These are phyloP conservation scores for Eutypa lata DNA, from an alignment of 2,329 filamentous ascomycete genomes.

Conservation along the genomic window DNA sequence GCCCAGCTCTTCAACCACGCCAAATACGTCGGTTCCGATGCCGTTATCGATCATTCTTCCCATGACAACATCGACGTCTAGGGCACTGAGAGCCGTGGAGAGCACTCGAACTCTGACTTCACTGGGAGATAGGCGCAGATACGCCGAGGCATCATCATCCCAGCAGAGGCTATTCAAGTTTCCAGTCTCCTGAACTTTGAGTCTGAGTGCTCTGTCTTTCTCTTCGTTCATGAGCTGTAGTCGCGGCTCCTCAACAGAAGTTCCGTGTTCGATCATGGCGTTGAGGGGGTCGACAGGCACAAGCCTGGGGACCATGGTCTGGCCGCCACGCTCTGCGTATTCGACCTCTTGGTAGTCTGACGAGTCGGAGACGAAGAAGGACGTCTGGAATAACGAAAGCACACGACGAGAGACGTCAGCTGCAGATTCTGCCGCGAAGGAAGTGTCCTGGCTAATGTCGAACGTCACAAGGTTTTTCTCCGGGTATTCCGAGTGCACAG, in stretches of 20 bases:
- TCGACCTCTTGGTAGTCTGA: constrained; percentile 35
- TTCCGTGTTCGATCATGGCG: constrained; percentile 37
- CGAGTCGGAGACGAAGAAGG: constrained; percentile 7
- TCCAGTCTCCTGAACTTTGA: constrained; percentile 10
- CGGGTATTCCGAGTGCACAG: constrained; percentile 47
- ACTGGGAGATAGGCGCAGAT: constrained; percentile 23
- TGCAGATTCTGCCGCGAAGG: constrained; percentile 12
- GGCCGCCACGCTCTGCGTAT: constrained; percentile 36
- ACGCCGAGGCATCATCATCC: constrained; percentile 10
- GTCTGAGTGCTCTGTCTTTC: constrained; percentile 10
- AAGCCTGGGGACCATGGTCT: constrained; percentile 44
- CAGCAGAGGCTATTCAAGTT: constrained; percentile 13
- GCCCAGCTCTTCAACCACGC: constrained; percentile 34
- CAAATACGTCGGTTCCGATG: constrained; percentile 40
- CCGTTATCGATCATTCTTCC: constrained; percentile 28
- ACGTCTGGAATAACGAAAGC: constrained; percentile 18
- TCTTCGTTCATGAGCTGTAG: constrained; percentile 7
- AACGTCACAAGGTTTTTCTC: constrained; percentile 40
- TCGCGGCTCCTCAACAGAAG: constrained; percentile 4
- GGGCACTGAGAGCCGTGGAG: constrained; percentile 30
- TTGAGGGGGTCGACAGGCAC: constrained; percentile 39
- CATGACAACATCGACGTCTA: constrained; percentile 34
- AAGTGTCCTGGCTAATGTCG: constrained; percentile 32
- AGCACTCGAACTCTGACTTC: constrained; percentile 41
- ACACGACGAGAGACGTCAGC: constrained; percentile 15